Conservation (phyloP, 306 rosid species). For the Rubus idaeus region DNA sequence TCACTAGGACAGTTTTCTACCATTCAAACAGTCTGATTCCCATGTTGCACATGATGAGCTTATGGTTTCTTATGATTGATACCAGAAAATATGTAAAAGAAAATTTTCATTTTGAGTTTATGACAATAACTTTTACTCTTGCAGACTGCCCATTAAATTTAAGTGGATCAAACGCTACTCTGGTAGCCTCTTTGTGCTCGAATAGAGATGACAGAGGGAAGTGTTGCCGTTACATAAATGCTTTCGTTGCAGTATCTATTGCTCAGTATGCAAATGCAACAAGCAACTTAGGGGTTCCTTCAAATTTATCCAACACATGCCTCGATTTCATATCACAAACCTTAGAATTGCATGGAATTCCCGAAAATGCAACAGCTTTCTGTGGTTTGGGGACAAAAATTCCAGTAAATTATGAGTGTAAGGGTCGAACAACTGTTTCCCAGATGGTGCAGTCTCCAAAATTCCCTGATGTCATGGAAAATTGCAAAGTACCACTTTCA, state of each 20-base stretch:
- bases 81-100: not conserved
- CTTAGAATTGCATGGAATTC: conserved; percentile 70
- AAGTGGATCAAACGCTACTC: conserved; percentile 70
- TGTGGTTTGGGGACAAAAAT: conserved; percentile 91
- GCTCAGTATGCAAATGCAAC: conserved; percentile 80
- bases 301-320: conserved; percentile 59
- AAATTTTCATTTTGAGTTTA: conserved; percentile 12
- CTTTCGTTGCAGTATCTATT: conserved; percentile 75
- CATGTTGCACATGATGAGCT: not conserved
- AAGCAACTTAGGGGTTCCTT: conserved; percentile 71
- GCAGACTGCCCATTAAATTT: conserved; percentile 95
- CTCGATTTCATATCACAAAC: conserved; percentile 67
- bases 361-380: conserved; percentile 67
- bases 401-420: conserved; percentile 77
- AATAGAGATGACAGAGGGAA: conserved; percentile 63
- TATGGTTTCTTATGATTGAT: not conserved
- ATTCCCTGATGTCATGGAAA: conserved; percentile 54
- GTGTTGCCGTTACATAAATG: conserved; percentile 94
- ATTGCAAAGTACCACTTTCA: conserved; percentile 65
- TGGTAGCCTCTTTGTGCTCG: conserved; percentile 77
- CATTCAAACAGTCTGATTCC: no score
- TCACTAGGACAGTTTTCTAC: no score
- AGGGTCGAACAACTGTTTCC: conserved; percentile 69
- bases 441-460: conserved; percentile 87
- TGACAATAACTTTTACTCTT: conserved; percentile 23